A percentile compares a stretch with the other conserved stretches of the same genome.
Evolutionary conservation across 2,329 filamentous ascomycete genomes (phyloP).

Genomic region (Pseudonectria foliicola): DNA sequence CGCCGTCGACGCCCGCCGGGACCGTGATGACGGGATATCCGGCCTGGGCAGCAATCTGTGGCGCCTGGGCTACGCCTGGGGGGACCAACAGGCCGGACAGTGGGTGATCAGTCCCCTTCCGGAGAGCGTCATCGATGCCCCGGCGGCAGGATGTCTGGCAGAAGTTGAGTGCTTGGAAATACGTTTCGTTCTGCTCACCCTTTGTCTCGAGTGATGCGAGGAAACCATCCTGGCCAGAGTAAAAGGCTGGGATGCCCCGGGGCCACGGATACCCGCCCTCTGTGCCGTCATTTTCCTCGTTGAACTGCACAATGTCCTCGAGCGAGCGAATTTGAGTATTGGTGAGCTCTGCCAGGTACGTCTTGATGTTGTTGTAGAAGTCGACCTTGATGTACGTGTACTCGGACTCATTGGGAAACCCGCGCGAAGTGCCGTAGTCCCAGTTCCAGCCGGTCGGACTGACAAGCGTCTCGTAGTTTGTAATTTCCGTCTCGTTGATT

Average conservation of each 20-base stretch:
- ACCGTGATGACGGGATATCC: conserved; percentile 68
- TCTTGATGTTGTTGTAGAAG: conserved; percentile 55
- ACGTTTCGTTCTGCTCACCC: conserved; percentile 56
- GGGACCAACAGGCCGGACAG: conserved; percentile 62
- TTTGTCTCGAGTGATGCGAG: conserved; percentile 53
- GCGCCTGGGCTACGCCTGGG: conserved; percentile 58
- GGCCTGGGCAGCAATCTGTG: conserved; percentile 66
- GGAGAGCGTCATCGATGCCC: conserved; percentile 63
- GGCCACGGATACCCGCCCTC: conserved; percentile 59
- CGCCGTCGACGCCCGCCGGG: conserved; percentile 51
- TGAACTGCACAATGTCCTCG: conserved; percentile 60
- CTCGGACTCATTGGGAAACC: conserved; percentile 64
- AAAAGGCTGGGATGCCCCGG: conserved; percentile 52
- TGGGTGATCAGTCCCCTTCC: conserved; percentile 29
- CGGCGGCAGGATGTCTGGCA: conserved; percentile 51
- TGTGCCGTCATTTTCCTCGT: conserved; percentile 54
- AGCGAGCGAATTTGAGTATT: conserved; percentile 55
- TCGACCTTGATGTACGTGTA: conserved; percentile 67
- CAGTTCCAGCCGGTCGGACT: conserved; percentile 67
- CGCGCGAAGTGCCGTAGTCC: conserved; percentile 56
- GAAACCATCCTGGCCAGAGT: conserved; percentile 65
- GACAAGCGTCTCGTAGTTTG: conserved; percentile 54
- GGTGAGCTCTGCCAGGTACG: conserved; percentile 54
- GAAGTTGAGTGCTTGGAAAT: conserved; percentile 59
- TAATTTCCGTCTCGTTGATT: conserved; percentile 63